Evolutionary conservation across 73 alveolate genomes (phyloP).

Genomic region (Paramecium octaurelia): DNA sequence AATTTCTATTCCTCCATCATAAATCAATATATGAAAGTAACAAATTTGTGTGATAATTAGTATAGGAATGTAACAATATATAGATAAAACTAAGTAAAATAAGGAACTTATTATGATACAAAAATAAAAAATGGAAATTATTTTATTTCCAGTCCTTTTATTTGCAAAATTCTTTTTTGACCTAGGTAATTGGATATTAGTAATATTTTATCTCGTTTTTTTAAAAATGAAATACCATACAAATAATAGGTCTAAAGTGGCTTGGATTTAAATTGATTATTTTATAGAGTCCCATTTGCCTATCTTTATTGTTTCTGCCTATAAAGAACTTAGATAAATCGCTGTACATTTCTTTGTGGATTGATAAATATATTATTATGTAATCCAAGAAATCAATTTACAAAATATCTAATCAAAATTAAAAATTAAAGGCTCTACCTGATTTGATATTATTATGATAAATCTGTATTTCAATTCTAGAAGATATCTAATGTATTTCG

Average conservation of each 20-base stretch:
- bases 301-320: neutral
- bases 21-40: neutral
- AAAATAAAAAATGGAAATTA: neutral
- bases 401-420: neutral
- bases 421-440: no score
- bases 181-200: neutral
- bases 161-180: neutral
- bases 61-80: neutral
- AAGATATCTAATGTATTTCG: no score
- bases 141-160: neutral
- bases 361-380: neutral
- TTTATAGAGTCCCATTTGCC: neutral
- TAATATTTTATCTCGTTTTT: neutral
- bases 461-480: no score
- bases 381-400: neutral
- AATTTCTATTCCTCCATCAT: neutral
- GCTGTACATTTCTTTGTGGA: neutral
- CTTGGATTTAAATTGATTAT: constrained; percentile 23
- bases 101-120: neutral
- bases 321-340: neutral
- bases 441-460: no score
- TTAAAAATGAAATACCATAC: neutral
- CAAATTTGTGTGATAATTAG: neutral
- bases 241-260: neutral
- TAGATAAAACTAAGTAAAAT: constrained; percentile 12